phyloP scores from a whole-genome alignment of 2,329 filamentous ascomycete genomes.

The Sporothrix variecibatus region DNA sequence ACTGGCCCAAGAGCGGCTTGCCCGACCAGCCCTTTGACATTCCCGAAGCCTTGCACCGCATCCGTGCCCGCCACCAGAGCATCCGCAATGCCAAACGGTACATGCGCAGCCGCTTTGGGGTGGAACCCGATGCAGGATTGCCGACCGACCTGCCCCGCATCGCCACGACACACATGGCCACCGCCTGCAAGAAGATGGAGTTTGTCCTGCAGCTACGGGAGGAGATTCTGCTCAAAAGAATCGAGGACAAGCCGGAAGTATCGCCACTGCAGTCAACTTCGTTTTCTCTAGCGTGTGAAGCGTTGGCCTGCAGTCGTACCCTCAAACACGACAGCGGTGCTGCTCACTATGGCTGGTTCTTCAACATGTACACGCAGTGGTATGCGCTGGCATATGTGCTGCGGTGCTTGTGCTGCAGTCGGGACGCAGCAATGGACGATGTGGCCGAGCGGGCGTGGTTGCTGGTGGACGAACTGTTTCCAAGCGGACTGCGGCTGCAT shows the following conservation, averaged over 20 bases:
- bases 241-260: background rate
- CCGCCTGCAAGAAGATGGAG: slow-evolving; percentile 22
- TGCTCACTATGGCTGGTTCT: slow-evolving; percentile 5
- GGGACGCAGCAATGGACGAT: background rate
- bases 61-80: background rate
- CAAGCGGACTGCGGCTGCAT: background rate
- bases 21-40: background rate
- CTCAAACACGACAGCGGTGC: background rate
- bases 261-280: background rate
- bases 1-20: background rate
- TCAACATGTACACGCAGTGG: slow-evolving; percentile 22
- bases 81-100: background rate
- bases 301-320: background rate
- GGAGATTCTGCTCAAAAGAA: background rate
- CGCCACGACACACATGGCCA: slow-evolving; percentile 10
- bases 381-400: slow-evolving; percentile 19
- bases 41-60: background rate
- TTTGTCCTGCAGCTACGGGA: slow-evolving; percentile 20
- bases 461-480: slow-evolving; percentile 7
- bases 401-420: slow-evolving; percentile 12
- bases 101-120: slow-evolving; percentile 1
- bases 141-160: slow-evolving; percentile 5
- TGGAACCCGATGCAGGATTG: background rate
- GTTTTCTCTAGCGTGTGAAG: background rate
- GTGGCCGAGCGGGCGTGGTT: background rate